Evolutionary conservation across 2,329 filamentous ascomycete genomes (phyloP).

Genomic region (Allantophomopsis cytisporea): DNA sequence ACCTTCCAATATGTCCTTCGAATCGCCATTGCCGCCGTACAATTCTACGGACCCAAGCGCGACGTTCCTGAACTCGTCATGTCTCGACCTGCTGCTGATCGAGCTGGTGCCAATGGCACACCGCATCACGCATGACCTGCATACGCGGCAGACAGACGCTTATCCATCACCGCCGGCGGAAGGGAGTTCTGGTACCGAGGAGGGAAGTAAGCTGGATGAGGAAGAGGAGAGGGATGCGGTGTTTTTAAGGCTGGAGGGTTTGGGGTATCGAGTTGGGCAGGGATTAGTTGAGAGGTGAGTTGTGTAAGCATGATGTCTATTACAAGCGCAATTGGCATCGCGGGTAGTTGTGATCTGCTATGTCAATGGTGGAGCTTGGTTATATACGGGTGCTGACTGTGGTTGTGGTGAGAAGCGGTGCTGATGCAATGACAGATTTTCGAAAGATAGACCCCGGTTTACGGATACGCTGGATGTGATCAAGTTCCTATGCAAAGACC

Average conservation of each 20-base stretch:
- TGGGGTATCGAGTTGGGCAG: constrained; percentile 87
- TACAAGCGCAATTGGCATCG: background rate
- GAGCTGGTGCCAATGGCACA: constrained; percentile 93
- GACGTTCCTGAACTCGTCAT: constrained; percentile 68
- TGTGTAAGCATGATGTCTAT: background rate
- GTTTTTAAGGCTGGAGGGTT: constrained; percentile 67
- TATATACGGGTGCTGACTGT: too few species aligned
- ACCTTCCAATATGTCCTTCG: constrained; percentile 50
- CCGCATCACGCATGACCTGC: constrained; percentile 58
- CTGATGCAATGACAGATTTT: constrained; percentile 42
- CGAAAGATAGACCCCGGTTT: constrained; percentile 72
- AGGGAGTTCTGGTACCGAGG: constrained; percentile 4
- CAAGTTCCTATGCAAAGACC: constrained; percentile 96
- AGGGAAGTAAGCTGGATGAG: constrained; percentile 40
- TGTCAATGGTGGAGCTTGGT: too few species aligned
- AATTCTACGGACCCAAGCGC: constrained; percentile 62
- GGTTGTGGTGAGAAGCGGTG: background rate
- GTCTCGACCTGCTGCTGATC: constrained; percentile 88
- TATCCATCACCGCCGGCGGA: background rate
- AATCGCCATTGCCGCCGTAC: constrained; percentile 53
- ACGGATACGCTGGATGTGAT: constrained; percentile 90
- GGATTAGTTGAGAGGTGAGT: constrained; percentile 78
- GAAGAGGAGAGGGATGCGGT: constrained; percentile 78
- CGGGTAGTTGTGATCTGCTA: too few species aligned
- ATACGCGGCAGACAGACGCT: background rate